phyloP scores from a whole-genome alignment of 108 stramenopile species.

The Cyclotella sp. region DNA sequence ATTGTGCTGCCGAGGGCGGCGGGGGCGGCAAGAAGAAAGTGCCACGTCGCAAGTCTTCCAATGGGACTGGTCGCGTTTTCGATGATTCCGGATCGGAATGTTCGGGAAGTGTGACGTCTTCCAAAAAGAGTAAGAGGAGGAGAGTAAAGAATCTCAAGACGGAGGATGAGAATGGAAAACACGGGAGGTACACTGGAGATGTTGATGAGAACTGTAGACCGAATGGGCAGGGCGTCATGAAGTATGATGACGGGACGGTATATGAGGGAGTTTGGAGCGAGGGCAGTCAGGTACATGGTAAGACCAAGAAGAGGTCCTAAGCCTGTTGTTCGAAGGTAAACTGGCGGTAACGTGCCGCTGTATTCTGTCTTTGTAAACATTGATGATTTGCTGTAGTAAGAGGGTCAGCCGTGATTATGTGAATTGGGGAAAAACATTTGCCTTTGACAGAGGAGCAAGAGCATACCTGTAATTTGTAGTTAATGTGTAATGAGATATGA shows the following conservation, averaged over 20 bases:
- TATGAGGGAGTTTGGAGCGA: constrained; percentile 50
- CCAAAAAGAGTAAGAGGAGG: constrained; percentile 25
- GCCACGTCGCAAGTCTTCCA: constrained; percentile 26
- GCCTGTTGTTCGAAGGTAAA: too few species aligned
- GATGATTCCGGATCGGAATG: constrained; percentile 25
- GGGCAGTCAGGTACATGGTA: constrained; percentile 44
- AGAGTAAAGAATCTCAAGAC: constrained; percentile 53
- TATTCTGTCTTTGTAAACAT: too few species aligned
- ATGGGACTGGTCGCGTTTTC: constrained; percentile 13
- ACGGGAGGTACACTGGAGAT: constrained; percentile 44
- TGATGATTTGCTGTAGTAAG: too few species aligned
- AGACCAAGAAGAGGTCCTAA: constrained; percentile 22
- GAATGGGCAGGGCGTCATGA: constrained; percentile 42
- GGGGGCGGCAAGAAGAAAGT: constrained; percentile 16
- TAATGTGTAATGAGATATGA: too few species aligned
- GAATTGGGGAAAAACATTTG: background rate
- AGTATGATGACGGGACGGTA: constrained; percentile 40
- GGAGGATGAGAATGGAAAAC: constrained; percentile 44
- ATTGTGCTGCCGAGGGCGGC: constrained; percentile 28
- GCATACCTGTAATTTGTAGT: too few species aligned
- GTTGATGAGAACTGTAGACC: constrained; percentile 42
- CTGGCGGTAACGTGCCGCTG: too few species aligned
- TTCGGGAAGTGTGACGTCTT: constrained; percentile 14
- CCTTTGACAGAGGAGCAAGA: background rate
- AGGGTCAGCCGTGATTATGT: too few species aligned